Base-by-base conservation (phyloP, 495 filamentous ascomycete species). In the Viridothelium virens region DNA sequence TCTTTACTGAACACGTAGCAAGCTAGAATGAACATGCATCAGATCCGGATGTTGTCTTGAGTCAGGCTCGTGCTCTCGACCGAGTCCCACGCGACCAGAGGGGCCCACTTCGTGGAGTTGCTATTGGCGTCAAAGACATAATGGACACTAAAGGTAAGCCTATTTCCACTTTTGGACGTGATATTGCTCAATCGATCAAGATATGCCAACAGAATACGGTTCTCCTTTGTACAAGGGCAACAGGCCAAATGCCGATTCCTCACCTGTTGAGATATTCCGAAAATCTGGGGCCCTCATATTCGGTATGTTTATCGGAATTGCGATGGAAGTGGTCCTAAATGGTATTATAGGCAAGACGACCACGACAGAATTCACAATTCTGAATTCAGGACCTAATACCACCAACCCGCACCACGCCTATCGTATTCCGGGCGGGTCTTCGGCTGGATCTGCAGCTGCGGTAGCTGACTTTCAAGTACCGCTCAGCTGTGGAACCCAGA, bases 101-200 rank as follows among this genome's bases (percentile, higher is more conserved):
- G 66, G 83, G 84, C 0, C 81, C 79, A 2, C 67, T 87, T 0
- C 82, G 85, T 67, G 84, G 84, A 0, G 65, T 87, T 0, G 75
- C 82, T 0, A 69, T 87, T 53, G 84, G 77, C 2, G 73, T 87
- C 3, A 86, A 86, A 68, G 85, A 87, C 77, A 76, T 86, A 3
- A 83, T 86, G 34, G 74, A 80, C 44, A 87, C 85, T 0, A 85
- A 81, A 77, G 81, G 78, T 81, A 34, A 37, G 25, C 25, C 11
- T 37, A 61, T 1, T n/a, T 61, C 56, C 56, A 61, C 36, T 33
- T 1, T 1, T 61, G 6, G 25, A 61, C 1, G 25, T 1, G 36
- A 33, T 31, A 61, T 37, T 59, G 34, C 53, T 59, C 53, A 59
- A n/a, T 31, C 25, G 38, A n/a, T 48, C 10, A 68, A 79, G 79